phyloP scores from a whole-genome alignment of 148 eudicot genomes.

The Rhododendron molle region DNA sequence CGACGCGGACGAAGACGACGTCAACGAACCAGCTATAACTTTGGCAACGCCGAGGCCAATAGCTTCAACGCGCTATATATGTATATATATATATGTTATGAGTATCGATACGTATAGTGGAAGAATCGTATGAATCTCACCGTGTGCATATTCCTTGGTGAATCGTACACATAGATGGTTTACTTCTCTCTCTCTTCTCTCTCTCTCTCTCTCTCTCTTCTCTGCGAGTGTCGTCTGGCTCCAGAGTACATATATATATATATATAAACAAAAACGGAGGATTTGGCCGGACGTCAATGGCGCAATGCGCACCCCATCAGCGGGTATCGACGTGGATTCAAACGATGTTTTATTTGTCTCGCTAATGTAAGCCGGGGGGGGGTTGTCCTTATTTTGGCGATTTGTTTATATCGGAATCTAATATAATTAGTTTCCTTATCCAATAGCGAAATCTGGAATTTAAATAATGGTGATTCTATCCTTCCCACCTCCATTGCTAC shows the following conservation, averaged over 20 bases:
- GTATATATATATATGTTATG: background rate
- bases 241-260: background rate
- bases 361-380: slow-evolving; percentile 24
- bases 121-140: background rate
- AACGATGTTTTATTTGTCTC: slow-evolving; percentile 20
- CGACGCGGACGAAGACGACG: background rate
- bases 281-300: slow-evolving; percentile 12
- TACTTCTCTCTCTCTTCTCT: background rate
- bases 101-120: background rate
- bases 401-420: background rate
- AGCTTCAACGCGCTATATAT: background rate
- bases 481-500: background rate
- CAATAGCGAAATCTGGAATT: background rate
- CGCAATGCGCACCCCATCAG: slow-evolving; percentile 30
- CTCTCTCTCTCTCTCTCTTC: background rate
- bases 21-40: background rate
- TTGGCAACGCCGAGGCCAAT: background rate
- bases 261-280: too few species aligned
- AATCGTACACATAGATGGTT: background rate
- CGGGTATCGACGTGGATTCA: slow-evolving; percentile 50
- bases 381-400: too few species aligned
- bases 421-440: slow-evolving; percentile 1
- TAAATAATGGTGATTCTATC: background rate
- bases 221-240: background rate
- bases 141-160: background rate